These are phyloP conservation scores for Sisymbrium irio DNA, from an alignment of 345 rosid genomes.

Conservation along the genomic window DNA sequence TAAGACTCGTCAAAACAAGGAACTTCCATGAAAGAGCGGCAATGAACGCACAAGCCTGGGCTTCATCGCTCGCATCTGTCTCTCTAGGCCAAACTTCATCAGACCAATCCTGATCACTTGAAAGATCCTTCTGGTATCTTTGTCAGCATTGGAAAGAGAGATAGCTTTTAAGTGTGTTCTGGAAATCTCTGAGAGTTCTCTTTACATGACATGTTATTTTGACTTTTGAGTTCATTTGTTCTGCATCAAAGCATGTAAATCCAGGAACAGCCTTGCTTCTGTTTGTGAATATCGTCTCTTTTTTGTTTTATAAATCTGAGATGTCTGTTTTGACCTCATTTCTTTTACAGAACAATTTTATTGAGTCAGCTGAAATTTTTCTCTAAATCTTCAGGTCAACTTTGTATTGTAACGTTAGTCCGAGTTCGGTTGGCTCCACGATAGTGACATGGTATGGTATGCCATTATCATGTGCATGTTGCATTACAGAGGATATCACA, in stretches of 20 bases:
- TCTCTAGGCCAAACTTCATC: constrained; percentile 76
- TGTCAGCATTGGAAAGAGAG: constrained; percentile 20
- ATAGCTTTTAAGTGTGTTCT: constrained; percentile 18
- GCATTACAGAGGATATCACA: not conserved
- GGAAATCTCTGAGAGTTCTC: constrained; percentile 16
- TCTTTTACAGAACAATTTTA: constrained; percentile 17
- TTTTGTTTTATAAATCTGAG: constrained; percentile 21
- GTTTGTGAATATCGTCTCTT: constrained; percentile 21
- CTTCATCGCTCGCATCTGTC: constrained; percentile 86
- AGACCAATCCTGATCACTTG: constrained; percentile 46
- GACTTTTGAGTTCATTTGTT: constrained; percentile 23
- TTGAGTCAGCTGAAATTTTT: not conserved
- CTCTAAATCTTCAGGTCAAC: not conserved
- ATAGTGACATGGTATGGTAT: constrained; percentile 4
- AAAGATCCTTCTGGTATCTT: constrained; percentile 9
- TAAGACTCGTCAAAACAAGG: constrained; percentile 68
- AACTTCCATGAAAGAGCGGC: constrained; percentile 80
- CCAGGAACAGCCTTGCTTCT: constrained; percentile 28
- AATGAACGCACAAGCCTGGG: constrained; percentile 82
- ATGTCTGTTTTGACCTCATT: constrained; percentile 19
- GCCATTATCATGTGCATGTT: not conserved
- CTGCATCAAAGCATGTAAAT: constrained; percentile 29
- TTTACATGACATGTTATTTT: constrained; percentile 16
- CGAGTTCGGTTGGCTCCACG: not conserved
- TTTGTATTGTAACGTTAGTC: not conserved